Evolutionary conservation across 768 basidiomycete species (phyloP), one percentile per base, ranked within the genome.

Genomic region (Rhizopogon vinicolor): DNA sequence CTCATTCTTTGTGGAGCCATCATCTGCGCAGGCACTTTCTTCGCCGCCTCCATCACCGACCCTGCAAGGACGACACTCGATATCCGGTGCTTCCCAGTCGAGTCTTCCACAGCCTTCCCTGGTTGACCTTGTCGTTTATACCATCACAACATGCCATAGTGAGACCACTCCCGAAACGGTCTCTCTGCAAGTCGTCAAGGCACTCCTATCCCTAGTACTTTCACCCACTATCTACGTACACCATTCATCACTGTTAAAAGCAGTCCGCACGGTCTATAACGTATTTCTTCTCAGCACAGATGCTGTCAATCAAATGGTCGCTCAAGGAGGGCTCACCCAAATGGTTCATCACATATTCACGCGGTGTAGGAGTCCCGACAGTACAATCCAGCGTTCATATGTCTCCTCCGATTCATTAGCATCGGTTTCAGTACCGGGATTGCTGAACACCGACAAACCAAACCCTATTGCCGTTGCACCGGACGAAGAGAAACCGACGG

Each of bases 261-360:
- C 94, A 29, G 91, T 99, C 33, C 83, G 97, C 45, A 98, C 97
- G 18, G 97, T 99, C 3, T 99, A 98, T 75, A 98, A 99, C 68
- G 87, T 99, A 56, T 99, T 98, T 69, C 78, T 99, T 28, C 78
- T 98, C 56, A 94, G 92, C 63, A 79, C 81, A 19, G 93, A 96
- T 64, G 81, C 88, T 5, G 89, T 94, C 49, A 98, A 96, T 62
- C 97, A 98, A 73, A 95, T 91, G 77, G 96, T 99, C 39, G 97
- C 97, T 16, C 97, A 99, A 71, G 97, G 96, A 18, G 93, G 95
- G 16, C 81, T 99, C 16, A 94, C 93, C 0, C 97, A 99, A 70
- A 98, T 99, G 87, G 94, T 98, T 3, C 90, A 97, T 63, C 95
- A 98, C 64, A 86, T 98, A 54, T 98, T 99, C 68, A 81, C 88